Base-by-base conservation (phyloP, 306 rosid species). In the Trifolium subterraneum region DNA sequence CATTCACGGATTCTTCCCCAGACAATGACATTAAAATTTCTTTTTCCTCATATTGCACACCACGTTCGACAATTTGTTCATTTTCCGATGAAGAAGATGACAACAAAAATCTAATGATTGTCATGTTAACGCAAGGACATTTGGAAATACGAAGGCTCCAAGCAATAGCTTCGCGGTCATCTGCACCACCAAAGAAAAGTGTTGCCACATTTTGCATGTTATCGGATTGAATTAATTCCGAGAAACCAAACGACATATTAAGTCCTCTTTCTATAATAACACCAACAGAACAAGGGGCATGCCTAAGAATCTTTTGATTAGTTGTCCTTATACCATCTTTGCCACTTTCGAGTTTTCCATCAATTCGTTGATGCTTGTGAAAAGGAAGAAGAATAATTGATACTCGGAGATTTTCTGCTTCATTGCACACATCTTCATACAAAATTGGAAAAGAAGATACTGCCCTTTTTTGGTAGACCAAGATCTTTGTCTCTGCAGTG, bases 321-420 rank as follows among this genome's bases (percentile, higher is more conserved):
- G 98, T 91, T 1, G 85, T 82, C 71, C 97, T 72, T 8, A 91
- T 81, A 3, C 88, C 97, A 58, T 94, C 96, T 23, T 88, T 94
- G 9, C 97, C 97, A 3, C 86, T 83, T 78, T 94, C 98, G 87
- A 91, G 76, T 64, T 90, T 91, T 31, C 98, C 96, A 56, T 94
- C 98, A 3, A 94, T 94, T 3, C 96, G 63, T 23, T 94, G 96
- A 68, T 94, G 97, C 62, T 94, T 94, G 71, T 91, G 97, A 48
- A 94, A 94, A 5, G 97, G 98, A 45, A 88, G 60, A 41, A 94
- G 62, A 22, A 94, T 78, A 36, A 86, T 16, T 0, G 98, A 80
- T 0, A 80, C 89, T 14, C 87, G 85, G 7, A 91, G 73, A 75
- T 91, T 97, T 75, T 94, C 98, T 0, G 97, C 92, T 1, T 80